Percentiles rank a stretch among this genome's conserved stretches.
These are phyloP conservation scores for Simplicillium aogashimaense DNA, from an alignment of 2,329 filamentous ascomycete species.

Conservation along the genomic window DNA sequence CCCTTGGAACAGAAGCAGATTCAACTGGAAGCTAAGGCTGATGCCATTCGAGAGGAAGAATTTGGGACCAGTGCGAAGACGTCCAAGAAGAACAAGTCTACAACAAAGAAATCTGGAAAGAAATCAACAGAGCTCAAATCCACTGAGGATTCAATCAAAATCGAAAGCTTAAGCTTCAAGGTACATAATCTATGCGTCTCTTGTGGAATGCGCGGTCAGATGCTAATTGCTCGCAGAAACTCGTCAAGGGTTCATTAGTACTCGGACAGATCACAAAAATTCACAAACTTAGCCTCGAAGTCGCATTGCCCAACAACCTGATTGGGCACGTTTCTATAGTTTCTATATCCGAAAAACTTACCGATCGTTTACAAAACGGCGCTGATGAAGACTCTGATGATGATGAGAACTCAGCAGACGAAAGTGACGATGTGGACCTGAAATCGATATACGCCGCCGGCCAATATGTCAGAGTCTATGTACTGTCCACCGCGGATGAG, in stretches of 20 bases:
- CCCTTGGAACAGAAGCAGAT: constrained; percentile 96
- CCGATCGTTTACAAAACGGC: constrained; percentile 62
- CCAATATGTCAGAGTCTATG: constrained; percentile 79
- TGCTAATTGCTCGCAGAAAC: constrained; percentile 42
- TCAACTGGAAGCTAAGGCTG: constrained; percentile 81
- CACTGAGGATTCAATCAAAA: constrained; percentile 52
- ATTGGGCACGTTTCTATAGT: constrained; percentile 83
- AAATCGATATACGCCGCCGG: constrained; percentile 68
- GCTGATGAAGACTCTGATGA: constrained; percentile 45
- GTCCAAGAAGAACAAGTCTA: constrained; percentile 41
- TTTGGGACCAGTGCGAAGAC: constrained; percentile 38
- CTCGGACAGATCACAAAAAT: constrained; percentile 81
- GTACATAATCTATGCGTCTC: constrained; percentile 30
- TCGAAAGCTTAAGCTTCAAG: constrained; percentile 86
- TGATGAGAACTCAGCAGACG: constrained; percentile 38
- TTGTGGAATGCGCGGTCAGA: constrained; percentile 4
- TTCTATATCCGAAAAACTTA: constrained; percentile 77
- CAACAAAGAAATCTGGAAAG: constrained; percentile 40
- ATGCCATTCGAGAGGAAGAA: constrained; percentile 82
- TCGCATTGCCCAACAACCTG: constrained; percentile 88
- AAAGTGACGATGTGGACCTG: constrained; percentile 58
- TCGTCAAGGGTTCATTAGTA: constrained; percentile 77
- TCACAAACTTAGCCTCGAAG: constrained; percentile 64
- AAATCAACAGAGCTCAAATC: constrained; percentile 34
- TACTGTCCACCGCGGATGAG: constrained; percentile 68